These are phyloP conservation scores for Metroxylon sagu DNA, from an alignment of 176 grass and related monocot genomes.

Conservation along the genomic window DNA sequence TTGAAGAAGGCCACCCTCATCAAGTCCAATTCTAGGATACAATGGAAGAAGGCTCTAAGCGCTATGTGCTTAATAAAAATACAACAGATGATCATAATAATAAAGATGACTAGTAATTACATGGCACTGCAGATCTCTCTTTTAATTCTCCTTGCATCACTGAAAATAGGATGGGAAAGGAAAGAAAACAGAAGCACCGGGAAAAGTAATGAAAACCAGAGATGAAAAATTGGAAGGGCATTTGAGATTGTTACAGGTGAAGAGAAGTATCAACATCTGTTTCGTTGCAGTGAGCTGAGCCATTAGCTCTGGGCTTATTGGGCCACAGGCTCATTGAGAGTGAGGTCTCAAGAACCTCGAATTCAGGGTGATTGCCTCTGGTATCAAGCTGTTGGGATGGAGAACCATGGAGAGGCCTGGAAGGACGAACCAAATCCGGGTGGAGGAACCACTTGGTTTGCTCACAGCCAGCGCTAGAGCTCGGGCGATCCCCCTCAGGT, in stretches of 20 bases:
- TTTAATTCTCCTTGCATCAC: too few species aligned
- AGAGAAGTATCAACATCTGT: conserved; percentile 84
- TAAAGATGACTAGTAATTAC: too few species aligned
- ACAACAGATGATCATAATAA: too few species aligned
- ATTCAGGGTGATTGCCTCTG: conserved; percentile 5
- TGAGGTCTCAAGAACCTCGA: neutral
- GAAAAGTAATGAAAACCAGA: too few species aligned
- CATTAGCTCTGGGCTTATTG: conserved; percentile 41
- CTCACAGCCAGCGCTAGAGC: conserved; percentile 13
- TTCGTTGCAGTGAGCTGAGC: conserved; percentile 45
- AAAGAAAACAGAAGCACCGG: too few species aligned
- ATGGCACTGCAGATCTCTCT: too few species aligned
- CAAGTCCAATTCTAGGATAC: too few species aligned
- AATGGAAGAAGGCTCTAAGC: too few species aligned
- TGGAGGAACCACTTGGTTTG: conserved; percentile 67
- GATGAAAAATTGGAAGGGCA: too few species aligned
- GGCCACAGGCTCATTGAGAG: conserved; percentile 18
- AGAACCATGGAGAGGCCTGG: conserved; percentile 25
- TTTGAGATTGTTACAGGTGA: conserved; percentile 51
- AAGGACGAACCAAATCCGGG: conserved; percentile 61
- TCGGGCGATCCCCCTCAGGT: neutral
- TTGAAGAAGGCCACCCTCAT: too few species aligned
- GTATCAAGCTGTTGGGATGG: conserved; percentile 1
- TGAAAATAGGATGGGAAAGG: too few species aligned
- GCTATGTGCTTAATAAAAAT: too few species aligned